Evolutionary conservation across 1,139 yeast species (phyloP), one percentile per base, ranked within the genome.

Genomic region (Candida smagusa): DNA sequence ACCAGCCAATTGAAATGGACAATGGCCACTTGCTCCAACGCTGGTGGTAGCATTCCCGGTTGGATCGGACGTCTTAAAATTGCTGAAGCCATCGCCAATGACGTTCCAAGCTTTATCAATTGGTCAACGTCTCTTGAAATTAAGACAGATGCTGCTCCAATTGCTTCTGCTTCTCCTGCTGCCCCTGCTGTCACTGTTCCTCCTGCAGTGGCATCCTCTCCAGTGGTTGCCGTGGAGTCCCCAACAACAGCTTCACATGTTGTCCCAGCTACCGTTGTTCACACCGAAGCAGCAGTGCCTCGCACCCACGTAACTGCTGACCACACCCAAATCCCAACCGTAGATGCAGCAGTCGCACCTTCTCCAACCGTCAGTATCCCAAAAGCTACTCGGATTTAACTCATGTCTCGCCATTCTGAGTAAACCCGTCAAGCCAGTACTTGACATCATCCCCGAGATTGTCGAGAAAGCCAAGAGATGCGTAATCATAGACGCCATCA

Each of bases 21-120:
- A 6, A 80, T 83, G 87, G 75, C 79, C 12, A 76, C 79, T 9
- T 65, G 77, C 33, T 77, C 86, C 38, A 80, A 75, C 40, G 82
- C 89, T 1, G 79, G 83, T 21, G 94, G 94, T 0, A 62, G 56
- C 39, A 68, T 84, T 3, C 92, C 92, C 1, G 61, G 72, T 31
- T 81, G 82, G 78, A 40, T 84, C 16, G 83, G 81, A 40, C 74
- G 77, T 44, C 54, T 70, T 39, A 64, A 77, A 33, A 71, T 83
- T 38, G 73, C 79, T 2, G 66, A 69, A 12, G 81, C 79, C 9
- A 75, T 84, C 27, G 77, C 82, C 1, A 73, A 75, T 38, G 94
- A 84, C 51, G 88, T 84, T 1, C 87, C 88, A 0, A 65, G 71
- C 33, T 80, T 80, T 47, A 54, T 80, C 39, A 59, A 68, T 21